Conservation (phyloP, 345 rosid genomes). For the Anacardium occidentale region DNA sequence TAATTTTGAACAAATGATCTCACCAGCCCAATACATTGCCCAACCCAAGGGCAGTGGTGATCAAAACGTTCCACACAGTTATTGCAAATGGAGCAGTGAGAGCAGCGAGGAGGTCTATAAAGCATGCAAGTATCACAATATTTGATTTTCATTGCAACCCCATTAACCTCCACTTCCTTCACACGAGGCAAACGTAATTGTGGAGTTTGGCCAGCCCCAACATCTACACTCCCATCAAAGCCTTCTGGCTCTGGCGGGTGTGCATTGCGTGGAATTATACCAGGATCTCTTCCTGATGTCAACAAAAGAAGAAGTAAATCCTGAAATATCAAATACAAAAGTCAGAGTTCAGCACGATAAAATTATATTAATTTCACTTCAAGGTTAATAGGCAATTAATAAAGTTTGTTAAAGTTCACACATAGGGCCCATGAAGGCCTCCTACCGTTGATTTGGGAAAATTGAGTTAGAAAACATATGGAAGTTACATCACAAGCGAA, state of each 20-base stretch:
- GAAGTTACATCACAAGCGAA: not conserved
- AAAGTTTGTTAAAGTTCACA: not conserved
- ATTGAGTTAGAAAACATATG: not conserved
- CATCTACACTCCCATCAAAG: constrained; percentile 54
- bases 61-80: constrained; percentile 96
- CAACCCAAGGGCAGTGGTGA: constrained; percentile 99
- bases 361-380: not conserved
- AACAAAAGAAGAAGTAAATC: constrained; percentile 79
- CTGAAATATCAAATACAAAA: constrained; percentile 41
- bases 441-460: not conserved
- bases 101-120: constrained; percentile 95
- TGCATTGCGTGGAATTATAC: constrained; percentile 84
- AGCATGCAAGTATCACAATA: constrained; percentile 99
- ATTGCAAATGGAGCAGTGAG: constrained; percentile 98
- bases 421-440: not conserved
- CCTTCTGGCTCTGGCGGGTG: constrained; percentile 96
- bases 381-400: not conserved
- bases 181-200: constrained; percentile 80
- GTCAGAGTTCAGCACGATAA: not conserved
- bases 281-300: constrained; percentile 98
- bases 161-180: constrained; percentile 83
- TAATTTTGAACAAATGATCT: constrained; percentile 16
- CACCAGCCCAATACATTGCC: constrained; percentile 97
- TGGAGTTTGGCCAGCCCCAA: constrained; percentile 73
- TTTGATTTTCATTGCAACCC: constrained; percentile 70